phyloP scores from a whole-genome alignment of 2,329 filamentous ascomycete species.

The Onygena corvina region DNA sequence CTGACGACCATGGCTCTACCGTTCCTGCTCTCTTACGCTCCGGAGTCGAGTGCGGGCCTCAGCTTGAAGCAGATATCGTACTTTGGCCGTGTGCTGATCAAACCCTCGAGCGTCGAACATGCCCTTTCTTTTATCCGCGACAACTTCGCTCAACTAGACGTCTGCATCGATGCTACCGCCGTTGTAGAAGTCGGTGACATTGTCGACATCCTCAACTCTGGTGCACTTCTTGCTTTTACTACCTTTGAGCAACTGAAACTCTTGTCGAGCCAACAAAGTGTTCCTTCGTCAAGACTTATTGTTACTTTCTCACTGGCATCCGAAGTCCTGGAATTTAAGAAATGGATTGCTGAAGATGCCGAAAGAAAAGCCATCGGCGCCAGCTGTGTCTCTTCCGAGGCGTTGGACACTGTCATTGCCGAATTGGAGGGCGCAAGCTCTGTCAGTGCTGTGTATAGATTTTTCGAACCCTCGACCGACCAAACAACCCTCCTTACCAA shows the following conservation, averaged over 20 bases:
- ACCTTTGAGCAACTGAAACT: constrained; percentile 53
- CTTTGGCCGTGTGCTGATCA: constrained; percentile 47
- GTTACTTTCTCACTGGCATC: constrained; percentile 37
- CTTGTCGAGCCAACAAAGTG: constrained; percentile 40
- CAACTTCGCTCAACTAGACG: constrained; percentile 44
- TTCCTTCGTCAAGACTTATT: constrained; percentile 46
- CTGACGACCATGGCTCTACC: constrained; percentile 30
- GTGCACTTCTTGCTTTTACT: constrained; percentile 76
- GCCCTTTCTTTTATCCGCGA: constrained; percentile 43
- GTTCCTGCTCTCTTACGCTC: constrained; percentile 27
- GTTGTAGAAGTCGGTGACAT: constrained; percentile 61
- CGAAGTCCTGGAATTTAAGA: constrained; percentile 29
- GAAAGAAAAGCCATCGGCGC: constrained; percentile 29
- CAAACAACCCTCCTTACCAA: constrained; percentile 40
- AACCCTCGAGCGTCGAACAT: constrained; percentile 32
- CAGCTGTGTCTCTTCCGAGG: constrained; percentile 17
- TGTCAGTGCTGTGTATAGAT: constrained; percentile 29
- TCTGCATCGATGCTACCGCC: constrained; percentile 65
- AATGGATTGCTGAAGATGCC: constrained; percentile 28
- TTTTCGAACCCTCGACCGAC: constrained; percentile 29
- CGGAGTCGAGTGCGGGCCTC: constrained; percentile 33
- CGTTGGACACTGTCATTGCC: constrained; percentile 23
- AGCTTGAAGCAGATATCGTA: constrained; percentile 45
- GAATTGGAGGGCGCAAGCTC: constrained; percentile 29
- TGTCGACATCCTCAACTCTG: constrained; percentile 68